phyloP scores from a whole-genome alignment of 495 filamentous ascomycete species.

The Tuber melanosporum region DNA sequence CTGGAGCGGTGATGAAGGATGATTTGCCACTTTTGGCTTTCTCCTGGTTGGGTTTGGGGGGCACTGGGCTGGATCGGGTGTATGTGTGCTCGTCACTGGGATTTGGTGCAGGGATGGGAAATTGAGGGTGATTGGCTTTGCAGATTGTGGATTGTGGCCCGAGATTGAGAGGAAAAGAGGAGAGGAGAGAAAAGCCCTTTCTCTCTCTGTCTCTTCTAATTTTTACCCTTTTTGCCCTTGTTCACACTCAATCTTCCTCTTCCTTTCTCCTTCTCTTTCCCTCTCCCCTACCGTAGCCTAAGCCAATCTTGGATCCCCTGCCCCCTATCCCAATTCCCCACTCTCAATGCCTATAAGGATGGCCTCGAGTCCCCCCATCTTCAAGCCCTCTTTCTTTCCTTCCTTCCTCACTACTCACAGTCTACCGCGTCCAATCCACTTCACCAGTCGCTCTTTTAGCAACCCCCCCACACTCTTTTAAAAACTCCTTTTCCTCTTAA shows the following conservation, averaged over 20 bases:
- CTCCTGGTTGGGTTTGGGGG: not conserved
- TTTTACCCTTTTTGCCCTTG: no score
- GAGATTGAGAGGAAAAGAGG: not conserved
- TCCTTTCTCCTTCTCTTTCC: no score
- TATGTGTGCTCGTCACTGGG: not conserved
- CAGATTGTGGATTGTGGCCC: conserved; percentile 3
- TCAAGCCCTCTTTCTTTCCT: conserved; percentile 11
- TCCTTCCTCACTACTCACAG: conserved; percentile 45
- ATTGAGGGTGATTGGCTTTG: conserved; percentile 5
- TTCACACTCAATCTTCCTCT: not conserved
- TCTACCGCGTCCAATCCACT: conserved; percentile 8
- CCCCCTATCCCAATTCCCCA: not conserved
- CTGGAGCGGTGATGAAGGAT: not conserved
- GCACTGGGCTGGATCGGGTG: not conserved
- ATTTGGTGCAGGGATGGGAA: conserved; percentile 4
- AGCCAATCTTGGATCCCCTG: not conserved
- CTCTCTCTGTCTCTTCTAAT: not conserved
- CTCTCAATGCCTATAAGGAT: conserved; percentile 4
- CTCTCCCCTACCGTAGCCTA: not conserved
- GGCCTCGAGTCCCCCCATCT: not conserved
- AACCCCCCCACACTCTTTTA: conserved; percentile 30
- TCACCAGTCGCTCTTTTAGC: conserved; percentile 5
- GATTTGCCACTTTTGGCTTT: not conserved
- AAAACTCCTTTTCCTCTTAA: conserved; percentile 29
- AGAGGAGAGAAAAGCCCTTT: conserved; percentile 37